phyloP scores from a whole-genome alignment of 345 rosid genomes.

The Pistacia integerrima region DNA sequence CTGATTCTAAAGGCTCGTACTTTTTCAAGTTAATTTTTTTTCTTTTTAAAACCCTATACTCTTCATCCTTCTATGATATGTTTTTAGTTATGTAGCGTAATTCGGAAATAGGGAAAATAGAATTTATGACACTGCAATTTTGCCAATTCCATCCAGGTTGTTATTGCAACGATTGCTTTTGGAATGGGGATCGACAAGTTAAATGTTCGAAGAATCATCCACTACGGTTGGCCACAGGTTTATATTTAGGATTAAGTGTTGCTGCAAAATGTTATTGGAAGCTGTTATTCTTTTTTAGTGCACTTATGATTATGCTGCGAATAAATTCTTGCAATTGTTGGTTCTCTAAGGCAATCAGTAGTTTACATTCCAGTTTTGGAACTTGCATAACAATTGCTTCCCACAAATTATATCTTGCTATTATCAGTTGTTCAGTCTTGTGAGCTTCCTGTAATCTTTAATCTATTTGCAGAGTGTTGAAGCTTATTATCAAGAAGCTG shows the following conservation, averaged over 20 bases:
- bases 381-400: background rate
- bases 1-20: background rate
- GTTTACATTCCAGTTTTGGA: background rate
- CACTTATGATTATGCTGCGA: background rate
- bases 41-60: background rate
- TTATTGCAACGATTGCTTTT: conserved; percentile 89
- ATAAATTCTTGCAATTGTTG: background rate
- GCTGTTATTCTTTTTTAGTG: background rate
- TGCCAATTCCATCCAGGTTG: conserved; percentile 48
- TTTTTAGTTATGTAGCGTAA: background rate
- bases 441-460: conserved; percentile 6
- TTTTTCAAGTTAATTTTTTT: background rate
- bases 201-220: conserved; percentile 78
- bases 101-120: background rate
- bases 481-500: conserved; percentile 98
- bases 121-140: background rate
- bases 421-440: conserved; percentile 8
- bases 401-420: background rate
- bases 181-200: conserved; percentile 96
- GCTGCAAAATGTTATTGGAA: background rate
- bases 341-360: background rate
- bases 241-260: conserved; percentile 13
- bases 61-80: background rate
- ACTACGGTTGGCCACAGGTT: conserved; percentile 99
- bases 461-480: conserved; percentile 69